phyloP scores from a whole-genome alignment of 768 basidiomycete species.

The Pholiota conissans region DNA sequence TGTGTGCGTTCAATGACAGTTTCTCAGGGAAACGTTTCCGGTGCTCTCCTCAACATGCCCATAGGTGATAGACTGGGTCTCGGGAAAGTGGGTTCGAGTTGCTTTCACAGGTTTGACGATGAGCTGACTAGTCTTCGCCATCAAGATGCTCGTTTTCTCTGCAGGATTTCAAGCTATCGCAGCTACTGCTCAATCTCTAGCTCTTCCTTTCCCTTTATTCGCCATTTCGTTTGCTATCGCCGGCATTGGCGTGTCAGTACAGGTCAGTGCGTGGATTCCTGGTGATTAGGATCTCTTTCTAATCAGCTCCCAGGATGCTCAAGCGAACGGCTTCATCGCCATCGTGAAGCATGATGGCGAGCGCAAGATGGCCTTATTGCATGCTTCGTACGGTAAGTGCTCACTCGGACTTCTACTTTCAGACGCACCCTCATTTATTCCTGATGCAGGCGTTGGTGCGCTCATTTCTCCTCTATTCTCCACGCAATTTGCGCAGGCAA shows the following conservation, averaged over 20 bases:
- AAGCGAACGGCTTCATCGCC: conserved; percentile 69
- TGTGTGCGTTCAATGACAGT: too few species aligned
- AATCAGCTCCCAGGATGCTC: conserved; percentile 52
- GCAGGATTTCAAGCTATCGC: conserved; percentile 48
- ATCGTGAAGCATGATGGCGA: conserved; percentile 52
- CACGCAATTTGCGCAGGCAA: conserved; percentile 71
- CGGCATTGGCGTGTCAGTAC: conserved; percentile 41
- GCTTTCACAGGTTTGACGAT: not conserved
- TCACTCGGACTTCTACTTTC: too few species aligned
- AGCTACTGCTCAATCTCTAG: conserved; percentile 50
- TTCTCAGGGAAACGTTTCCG: conserved; percentile 36
- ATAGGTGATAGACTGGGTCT: conserved; percentile 37
- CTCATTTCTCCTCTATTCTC: conserved; percentile 72
- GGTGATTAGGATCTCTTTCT: not conserved
- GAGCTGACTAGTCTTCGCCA: not conserved
- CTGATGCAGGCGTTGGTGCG: conserved; percentile 60
- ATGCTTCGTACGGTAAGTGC: conserved; percentile 58
- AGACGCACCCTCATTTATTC: not conserved
- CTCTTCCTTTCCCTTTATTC: conserved; percentile 61
- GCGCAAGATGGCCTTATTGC: conserved; percentile 66
- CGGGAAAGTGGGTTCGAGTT: conserved; percentile 33
- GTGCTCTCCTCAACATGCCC: conserved; percentile 37
- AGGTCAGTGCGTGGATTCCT: conserved; percentile 32
- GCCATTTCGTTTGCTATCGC: conserved; percentile 43
- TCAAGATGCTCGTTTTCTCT: conserved; percentile 29